Percentiles rank a stretch among this genome's conserved stretches.
Conservation (phyloP, 129 eudicot species). For the Glebionis coronaria region DNA sequence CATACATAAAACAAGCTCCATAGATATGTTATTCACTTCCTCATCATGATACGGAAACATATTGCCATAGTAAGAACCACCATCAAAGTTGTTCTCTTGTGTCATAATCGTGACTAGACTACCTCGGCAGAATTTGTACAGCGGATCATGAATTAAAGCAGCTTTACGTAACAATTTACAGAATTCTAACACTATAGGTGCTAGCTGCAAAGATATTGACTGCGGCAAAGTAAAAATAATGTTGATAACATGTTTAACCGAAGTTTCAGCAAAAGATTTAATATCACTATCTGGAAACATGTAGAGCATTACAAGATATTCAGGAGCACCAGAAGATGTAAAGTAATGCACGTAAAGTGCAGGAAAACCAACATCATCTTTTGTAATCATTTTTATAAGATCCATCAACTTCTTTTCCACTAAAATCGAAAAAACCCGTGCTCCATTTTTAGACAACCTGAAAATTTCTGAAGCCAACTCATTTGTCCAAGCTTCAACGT, state of each 20-base stretch:
- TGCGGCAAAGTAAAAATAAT: slow-evolving; percentile 24
- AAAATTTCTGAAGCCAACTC: slow-evolving; percentile 39
- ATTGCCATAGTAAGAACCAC: too few species aligned
- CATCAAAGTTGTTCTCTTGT: too few species aligned
- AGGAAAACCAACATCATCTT: slow-evolving; percentile 19
- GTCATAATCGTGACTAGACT: slow-evolving; percentile 26
- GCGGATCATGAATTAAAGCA: slow-evolving; percentile 29
- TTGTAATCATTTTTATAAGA: slow-evolving; percentile 24
- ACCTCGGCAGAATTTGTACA: slow-evolving; percentile 49
- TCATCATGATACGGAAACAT: too few species aligned
- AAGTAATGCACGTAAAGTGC: slow-evolving; percentile 43
- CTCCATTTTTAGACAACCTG: slow-evolving; percentile 32
- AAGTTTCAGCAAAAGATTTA: slow-evolving; percentile 39
- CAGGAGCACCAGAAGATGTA: slow-evolving; percentile 40
- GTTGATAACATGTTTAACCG: slow-evolving; percentile 40
- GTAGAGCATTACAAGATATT: slow-evolving; percentile 59
- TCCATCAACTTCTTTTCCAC: slow-evolving; percentile 16
- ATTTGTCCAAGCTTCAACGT: slow-evolving; percentile 52
- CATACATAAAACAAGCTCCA: too few species aligned
- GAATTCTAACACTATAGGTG: slow-evolving; percentile 56
- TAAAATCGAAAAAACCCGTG: background rate
- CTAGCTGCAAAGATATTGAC: slow-evolving; percentile 23
- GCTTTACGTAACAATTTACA: slow-evolving; percentile 52
- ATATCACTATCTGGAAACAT: slow-evolving; percentile 32
- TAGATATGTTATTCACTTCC: too few species aligned